Base-by-base conservation (phyloP, 1,284 basidiomycete species). In the Ustilago bromivora region DNA sequence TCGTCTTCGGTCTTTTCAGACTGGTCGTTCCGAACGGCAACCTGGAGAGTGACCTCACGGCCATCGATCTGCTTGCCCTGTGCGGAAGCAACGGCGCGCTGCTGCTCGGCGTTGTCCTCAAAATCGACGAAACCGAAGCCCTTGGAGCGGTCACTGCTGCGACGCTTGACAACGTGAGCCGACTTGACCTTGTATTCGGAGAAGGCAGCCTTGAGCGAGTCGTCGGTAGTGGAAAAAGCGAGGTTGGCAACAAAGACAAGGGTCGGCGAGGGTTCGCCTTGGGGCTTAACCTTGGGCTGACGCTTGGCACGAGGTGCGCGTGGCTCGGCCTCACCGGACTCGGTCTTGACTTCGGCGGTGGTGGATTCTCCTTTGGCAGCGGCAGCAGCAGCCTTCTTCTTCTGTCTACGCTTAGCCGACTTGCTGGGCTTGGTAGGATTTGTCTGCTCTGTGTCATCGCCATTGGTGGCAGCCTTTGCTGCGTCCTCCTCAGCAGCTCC, bases 161-260 rank as follows among this genome's bases (percentile, higher is more conserved):
- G 69, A 12, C 80, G 66, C 75, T 79, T 82, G 66, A 81, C 77
- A 19, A 84, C 78, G 66, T 76, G 74, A 17, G 82, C 81, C 47
- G 72, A 75, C 64, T 69, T 76, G 71, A 82, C 60, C 74, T 78
- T 72, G 67, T 65, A 80, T 40, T 71, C 69, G 12, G 68, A 49
- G 46, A 83, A 83, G 41, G 79, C 81, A 11, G 66, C 72, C 62
- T 77, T 76, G 64, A 84, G 80, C 47, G 66, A 70, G 6, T 81
- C 82, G 61, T 82, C 80, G 72, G 66, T 78, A 49, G 78, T 77
- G 56, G 71, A 66, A 52, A 82, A 84, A 19, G 81, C 65, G 35
- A 84, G 75, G 67, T 83, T 83, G 74, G 82, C 76, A 23, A 83
- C 82, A 68, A 84, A 84, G 51, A 84, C 66, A 54, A 82, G 76